These are phyloP conservation scores for Actinomucor elegans DNA, from an alignment of 371 early-diverging fungal species.

Conservation along the genomic window DNA sequence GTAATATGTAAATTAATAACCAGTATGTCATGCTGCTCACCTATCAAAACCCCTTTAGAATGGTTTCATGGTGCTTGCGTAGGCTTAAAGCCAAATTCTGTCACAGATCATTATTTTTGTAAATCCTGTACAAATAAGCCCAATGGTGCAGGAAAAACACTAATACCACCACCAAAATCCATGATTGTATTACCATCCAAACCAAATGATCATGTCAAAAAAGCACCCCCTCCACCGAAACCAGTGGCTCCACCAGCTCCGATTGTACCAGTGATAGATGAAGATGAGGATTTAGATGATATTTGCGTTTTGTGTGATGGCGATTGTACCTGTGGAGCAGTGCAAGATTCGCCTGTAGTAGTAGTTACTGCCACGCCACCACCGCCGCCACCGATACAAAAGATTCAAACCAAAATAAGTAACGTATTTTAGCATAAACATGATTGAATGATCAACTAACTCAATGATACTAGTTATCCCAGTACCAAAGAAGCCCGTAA, in stretches of 20 bases:
- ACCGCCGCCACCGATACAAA: not conserved
- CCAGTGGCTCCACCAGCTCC: constrained; percentile 8
- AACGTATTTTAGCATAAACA: not conserved
- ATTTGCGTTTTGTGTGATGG: constrained; percentile 64
- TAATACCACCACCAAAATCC: constrained; percentile 6
- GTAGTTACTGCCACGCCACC: not conserved
- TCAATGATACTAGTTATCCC: constrained; percentile 1
- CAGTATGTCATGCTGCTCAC: no score
- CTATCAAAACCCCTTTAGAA: no score
- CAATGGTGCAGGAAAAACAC: constrained; percentile 4
- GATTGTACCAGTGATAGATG: constrained; percentile 20
- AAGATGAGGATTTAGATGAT: constrained; percentile 51
- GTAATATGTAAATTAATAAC: constrained; percentile 7
- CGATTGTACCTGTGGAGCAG: constrained; percentile 55
- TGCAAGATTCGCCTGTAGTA: not conserved
- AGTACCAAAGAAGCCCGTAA: not conserved
- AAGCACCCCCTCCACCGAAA: not conserved
- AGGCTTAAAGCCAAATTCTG: constrained; percentile 52
- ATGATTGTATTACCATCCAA: constrained; percentile 8
- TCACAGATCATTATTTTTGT: constrained; percentile 54
- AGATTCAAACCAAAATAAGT: constrained; percentile 6
- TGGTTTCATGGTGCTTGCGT: constrained; percentile 83
- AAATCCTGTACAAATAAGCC: constrained; percentile 34
- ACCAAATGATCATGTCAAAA: no score
- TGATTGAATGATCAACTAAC: not conserved